Evolutionary conservation across 371 early-diverging fungal genomes (phyloP), one percentile per base, ranked within the genome.

Genomic region (Nosema granulosis): DNA sequence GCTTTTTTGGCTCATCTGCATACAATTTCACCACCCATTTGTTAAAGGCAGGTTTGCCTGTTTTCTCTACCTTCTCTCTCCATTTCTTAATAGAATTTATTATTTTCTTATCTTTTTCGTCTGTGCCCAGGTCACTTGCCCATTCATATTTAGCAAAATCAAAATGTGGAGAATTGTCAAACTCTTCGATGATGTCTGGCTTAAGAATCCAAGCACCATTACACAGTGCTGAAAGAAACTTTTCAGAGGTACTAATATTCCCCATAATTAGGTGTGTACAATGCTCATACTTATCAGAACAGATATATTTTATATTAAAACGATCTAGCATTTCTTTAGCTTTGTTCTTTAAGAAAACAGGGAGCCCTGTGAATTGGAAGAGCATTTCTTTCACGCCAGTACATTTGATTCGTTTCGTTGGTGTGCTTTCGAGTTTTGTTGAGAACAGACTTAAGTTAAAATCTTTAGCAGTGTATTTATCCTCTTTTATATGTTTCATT

Each of bases 241-340:
- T 86, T 35, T 83, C 71, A 28, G 86, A 83, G 12, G 78, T 76
- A 26, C 62, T 80, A 3, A 82, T 34, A 20, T 34, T 70, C 0
- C 81, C 84, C 78, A 86, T 83, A 18, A 86, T 80, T 28, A 86
- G 43, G 66, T 86, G 86, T 4, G 84, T 84, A 28, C 79, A 80
- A 34, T 75, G 66, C 22, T 81, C 74, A 72, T 76, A 82, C 49
- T 58, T 71, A 1, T 78, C 78, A 24, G 62, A 43, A 52, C 77
- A 69, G 20, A 58, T 50, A 65, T 74, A 82, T 18, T 61, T 67
- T 3, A 84, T 66, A 12, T 50, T 69, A 59, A 62, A 72, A 9
- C 74, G 66, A 16, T 83, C 72, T 3, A 82, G 51, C 22, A 50
- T 78, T 38, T 67, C 56, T 26, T 76, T 77, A 12, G 81, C 80